phyloP scores from a whole-genome alignment of 768 basidiomycete genomes.

The Paxillus ammoniavirescens region DNA sequence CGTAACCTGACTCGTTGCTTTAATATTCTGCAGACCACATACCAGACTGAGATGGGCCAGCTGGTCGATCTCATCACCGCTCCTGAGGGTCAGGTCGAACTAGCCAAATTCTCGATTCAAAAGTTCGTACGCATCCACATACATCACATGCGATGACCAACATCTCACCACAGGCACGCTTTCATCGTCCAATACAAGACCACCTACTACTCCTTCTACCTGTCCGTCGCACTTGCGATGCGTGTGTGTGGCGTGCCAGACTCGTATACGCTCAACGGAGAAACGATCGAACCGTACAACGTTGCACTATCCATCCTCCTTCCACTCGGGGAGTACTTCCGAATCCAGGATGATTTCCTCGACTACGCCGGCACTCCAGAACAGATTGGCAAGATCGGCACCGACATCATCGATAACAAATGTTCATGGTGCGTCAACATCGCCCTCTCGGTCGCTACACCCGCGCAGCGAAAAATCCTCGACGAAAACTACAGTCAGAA shows the following conservation, averaged over 20 bases:
- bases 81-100: slow-evolving; percentile 84
- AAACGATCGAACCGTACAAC: slow-evolving; percentile 59
- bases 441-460: slow-evolving; percentile 59
- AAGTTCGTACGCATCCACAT: slow-evolving; percentile 46
- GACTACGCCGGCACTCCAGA: slow-evolving; percentile 91
- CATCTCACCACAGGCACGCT: slow-evolving; percentile 60
- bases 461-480: slow-evolving; percentile 57
- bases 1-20: not conserved
- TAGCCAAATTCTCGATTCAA: slow-evolving; percentile 82
- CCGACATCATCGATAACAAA: slow-evolving; percentile 98
- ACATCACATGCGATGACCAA: not conserved
- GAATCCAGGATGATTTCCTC: slow-evolving; percentile 96
- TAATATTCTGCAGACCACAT: slow-evolving; percentile 46
- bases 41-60: slow-evolving; percentile 96
- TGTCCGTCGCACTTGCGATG: slow-evolving; percentile 95
- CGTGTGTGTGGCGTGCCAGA: slow-evolving; percentile 66
- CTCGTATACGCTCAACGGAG: slow-evolving; percentile 39
- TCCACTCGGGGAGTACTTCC: slow-evolving; percentile 97
- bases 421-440: slow-evolving; percentile 96
- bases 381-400: slow-evolving; percentile 94
- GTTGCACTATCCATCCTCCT: slow-evolving; percentile 79
- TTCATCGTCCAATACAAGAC: slow-evolving; percentile 98
- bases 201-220: slow-evolving; percentile 97
- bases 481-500: slow-evolving; percentile 69
- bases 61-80: slow-evolving; percentile 95